Conservation (phyloP, 345 rosid genomes). For the Populus simonii region DNA sequence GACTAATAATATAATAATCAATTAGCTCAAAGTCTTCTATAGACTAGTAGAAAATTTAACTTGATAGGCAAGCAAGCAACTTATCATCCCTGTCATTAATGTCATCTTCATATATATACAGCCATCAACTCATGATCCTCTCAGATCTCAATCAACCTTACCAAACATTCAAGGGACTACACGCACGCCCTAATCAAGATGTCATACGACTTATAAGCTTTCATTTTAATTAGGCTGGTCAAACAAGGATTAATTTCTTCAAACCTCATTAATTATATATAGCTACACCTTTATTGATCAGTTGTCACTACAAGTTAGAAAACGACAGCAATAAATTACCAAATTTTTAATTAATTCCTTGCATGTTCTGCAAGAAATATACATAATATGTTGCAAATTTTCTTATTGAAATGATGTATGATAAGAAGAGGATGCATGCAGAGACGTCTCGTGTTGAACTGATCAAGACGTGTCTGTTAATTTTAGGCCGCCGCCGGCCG, state of each 20-base stretch:
- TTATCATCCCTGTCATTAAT: not conserved
- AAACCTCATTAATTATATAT: not conserved
- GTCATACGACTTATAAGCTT: not conserved
- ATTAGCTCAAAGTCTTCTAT: not conserved
- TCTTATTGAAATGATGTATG: no score
- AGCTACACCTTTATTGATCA: no score
- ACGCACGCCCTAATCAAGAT: not conserved
- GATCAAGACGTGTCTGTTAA: no score
- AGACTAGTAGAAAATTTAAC: no score
- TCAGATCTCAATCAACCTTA: not conserved
- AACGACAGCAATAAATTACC: not conserved
- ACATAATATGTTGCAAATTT: no score
- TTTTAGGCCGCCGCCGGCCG: no score
- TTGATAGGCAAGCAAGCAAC: not conserved
- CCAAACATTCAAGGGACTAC: not conserved
- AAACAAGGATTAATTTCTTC: not conserved
- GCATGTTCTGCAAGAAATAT: no score
- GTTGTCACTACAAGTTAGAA: not conserved
- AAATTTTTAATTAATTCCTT: no score
- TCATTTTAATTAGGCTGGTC: not conserved
- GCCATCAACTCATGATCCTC: not conserved
- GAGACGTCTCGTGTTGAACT: no score
- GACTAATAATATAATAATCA: not conserved
- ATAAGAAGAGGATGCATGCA: no score
- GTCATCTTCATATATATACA: not conserved